These are phyloP conservation scores for Glaciozyma antarctica DNA, from an alignment of 768 basidiomycete genomes.

Conservation along the genomic window DNA sequence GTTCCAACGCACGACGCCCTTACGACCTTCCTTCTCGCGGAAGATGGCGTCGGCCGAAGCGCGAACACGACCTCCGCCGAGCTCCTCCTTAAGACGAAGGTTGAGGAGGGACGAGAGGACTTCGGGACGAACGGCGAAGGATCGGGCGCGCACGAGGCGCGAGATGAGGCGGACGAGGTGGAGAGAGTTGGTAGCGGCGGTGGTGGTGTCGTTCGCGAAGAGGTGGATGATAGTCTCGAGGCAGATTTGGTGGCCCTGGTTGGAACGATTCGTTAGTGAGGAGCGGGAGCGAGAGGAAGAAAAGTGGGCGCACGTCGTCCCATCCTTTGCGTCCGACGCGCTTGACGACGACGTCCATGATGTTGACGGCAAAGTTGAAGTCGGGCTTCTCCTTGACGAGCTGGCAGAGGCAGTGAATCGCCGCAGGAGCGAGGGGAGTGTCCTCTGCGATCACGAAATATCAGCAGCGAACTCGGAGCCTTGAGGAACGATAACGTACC, in stretches of 20 bases:
- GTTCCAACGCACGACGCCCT: slow-evolving; percentile 37
- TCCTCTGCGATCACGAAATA: slow-evolving; percentile 31
- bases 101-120: slow-evolving; percentile 74
- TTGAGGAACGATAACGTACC: slow-evolving; percentile 44
- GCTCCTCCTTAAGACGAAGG: slow-evolving; percentile 76
- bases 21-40: slow-evolving; percentile 45
- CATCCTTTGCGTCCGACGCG: slow-evolving; percentile 75
- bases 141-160: slow-evolving; percentile 88
- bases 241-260: slow-evolving; percentile 74
- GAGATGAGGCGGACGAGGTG: slow-evolving; percentile 83
- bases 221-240: slow-evolving; percentile 69
- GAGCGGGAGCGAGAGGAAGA: background rate
- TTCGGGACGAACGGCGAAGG: slow-evolving; percentile 80
- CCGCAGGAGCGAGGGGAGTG: slow-evolving; percentile 46
- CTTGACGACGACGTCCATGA: slow-evolving; percentile 77
- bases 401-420: slow-evolving; percentile 78
- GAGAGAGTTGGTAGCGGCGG: slow-evolving; percentile 68
- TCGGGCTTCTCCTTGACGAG: slow-evolving; percentile 73
- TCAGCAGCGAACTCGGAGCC: background rate
- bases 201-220: slow-evolving; percentile 69
- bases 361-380: slow-evolving; percentile 91
- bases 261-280: background rate
- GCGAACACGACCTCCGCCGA: slow-evolving; percentile 57
- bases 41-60: slow-evolving; percentile 52
- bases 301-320: slow-evolving; percentile 58